Evolutionary conservation across 2,329 filamentous ascomycete genomes (phyloP), one percentile per base, ranked within the genome.

Genomic region (Trichoderma oligosporum): DNA sequence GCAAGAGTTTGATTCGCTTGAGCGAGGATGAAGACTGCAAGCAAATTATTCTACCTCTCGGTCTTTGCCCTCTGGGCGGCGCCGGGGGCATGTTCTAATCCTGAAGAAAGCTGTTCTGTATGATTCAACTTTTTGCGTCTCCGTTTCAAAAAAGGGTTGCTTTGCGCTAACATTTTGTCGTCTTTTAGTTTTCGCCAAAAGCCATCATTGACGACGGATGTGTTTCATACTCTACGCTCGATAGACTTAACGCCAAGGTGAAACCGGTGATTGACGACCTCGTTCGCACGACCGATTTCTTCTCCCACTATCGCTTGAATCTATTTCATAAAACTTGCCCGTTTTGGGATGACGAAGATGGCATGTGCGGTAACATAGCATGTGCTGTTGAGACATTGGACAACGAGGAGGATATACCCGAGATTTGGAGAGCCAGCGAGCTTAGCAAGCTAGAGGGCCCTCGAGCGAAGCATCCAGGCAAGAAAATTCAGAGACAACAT

Each of bases 351-450:
- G 94, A 99, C 71, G 87, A 91, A 61, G 88, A 88, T 73, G 90
- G 90, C 71, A 89, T 97, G 81, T 99, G 94, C 73, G 94, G 92
- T 63, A 99, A 99, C 74, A 91, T 96, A 65, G 94, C 92, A 18
- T 99, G 94, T 71, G 89, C 93, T 9, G 94, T 99, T 16, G 91
- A 94, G 69, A 97, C 93, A 1, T 81, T 97, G 60, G 93, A 97
- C 55, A 92, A 95, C 63, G 93, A 99, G 73, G 88, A 95, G 61
- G 93, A 97, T 63, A 91, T 99, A 55, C 94, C 94, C 7, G 78
- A 83, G 63, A 87, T 95, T 60, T 99, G 94, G 94, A 85, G 93
- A 42, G 88, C 92, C 16, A 88, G 91, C 70, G 90, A 96, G 73
- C 79, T 99, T 44, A 91, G 92, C 65, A 97, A 96, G 74, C 79